Conservation (phyloP, 129 eudicot species). For the Centaurea solstitialis region DNA sequence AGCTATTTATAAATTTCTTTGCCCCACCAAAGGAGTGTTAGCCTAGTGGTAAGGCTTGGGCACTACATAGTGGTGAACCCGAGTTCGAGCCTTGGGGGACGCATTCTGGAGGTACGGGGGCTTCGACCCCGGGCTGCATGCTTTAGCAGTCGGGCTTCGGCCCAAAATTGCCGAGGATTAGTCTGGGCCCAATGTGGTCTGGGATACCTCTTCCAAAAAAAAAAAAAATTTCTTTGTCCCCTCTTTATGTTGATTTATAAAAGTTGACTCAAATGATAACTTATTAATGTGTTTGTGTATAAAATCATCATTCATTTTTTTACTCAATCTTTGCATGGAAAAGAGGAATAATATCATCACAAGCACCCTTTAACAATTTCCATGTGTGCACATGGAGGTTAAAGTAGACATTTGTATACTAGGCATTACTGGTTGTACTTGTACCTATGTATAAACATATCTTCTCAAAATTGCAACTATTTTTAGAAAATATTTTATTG, state of each 20-base stretch:
- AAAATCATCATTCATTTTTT: constrained; percentile 21
- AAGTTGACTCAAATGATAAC: constrained; percentile 32
- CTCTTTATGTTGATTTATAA: neutral
- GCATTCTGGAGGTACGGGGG: too few species aligned
- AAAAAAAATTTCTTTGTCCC: too few species aligned
- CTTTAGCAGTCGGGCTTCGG: too few species aligned
- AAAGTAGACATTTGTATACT: neutral
- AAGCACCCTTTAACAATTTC: constrained; percentile 15
- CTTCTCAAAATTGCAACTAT: neutral
- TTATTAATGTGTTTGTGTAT: constrained; percentile 31
- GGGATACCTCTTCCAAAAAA: too few species aligned
- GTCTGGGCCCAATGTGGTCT: too few species aligned
- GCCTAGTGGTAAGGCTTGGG: too few species aligned
- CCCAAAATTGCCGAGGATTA: too few species aligned
- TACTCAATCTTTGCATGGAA: constrained; percentile 16
- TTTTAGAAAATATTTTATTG: too few species aligned
- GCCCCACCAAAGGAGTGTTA: too few species aligned
- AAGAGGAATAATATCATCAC: constrained; percentile 1
- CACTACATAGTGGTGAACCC: too few species aligned
- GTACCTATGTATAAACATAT: neutral
- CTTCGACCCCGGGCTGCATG: too few species aligned
- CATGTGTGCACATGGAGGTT: constrained; percentile 22
- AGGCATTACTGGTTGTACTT: constrained; percentile 17
- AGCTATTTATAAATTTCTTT: neutral
- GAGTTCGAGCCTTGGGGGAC: too few species aligned